Evolutionary conservation across 2,329 filamentous ascomycete species (phyloP).

Genomic region (Paecilomyces sp.): DNA sequence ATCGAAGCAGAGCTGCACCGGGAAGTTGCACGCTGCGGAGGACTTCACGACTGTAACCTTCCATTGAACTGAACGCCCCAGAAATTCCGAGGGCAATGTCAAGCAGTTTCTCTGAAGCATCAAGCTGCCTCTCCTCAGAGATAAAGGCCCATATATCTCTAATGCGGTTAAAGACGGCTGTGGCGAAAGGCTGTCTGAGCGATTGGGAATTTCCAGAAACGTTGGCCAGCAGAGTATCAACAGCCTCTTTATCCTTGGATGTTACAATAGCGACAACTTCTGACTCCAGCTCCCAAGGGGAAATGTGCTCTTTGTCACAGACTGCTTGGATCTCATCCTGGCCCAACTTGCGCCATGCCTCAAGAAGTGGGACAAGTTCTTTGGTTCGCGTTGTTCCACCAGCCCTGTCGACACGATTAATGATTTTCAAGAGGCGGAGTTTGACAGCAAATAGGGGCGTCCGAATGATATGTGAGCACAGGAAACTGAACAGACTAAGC

Average conservation of each 20-base stretch:
- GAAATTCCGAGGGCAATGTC: slow-evolving; percentile 30
- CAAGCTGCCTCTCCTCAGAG: slow-evolving; percentile 27
- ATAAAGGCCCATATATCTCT: slow-evolving; percentile 60
- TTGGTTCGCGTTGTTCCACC: slow-evolving; percentile 67
- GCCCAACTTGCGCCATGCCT: slow-evolving; percentile 57
- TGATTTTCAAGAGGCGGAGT: slow-evolving; percentile 59
- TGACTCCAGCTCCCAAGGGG: slow-evolving; percentile 43
- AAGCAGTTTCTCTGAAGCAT: slow-evolving; percentile 31
- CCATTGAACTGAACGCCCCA: slow-evolving; percentile 16
- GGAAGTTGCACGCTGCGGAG: slow-evolving; percentile 67
- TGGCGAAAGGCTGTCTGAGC: slow-evolving; percentile 51
- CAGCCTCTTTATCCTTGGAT: slow-evolving; percentile 51
- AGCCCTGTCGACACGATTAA: slow-evolving; percentile 66
- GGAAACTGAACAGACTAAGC: slow-evolving; percentile 59
- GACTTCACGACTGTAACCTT: slow-evolving; percentile 50
- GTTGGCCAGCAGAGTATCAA: slow-evolving; percentile 47
- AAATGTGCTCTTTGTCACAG: slow-evolving; percentile 44
- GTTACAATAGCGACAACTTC: slow-evolving; percentile 48
- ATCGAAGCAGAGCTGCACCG: slow-evolving; percentile 62
- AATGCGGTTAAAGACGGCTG: slow-evolving; percentile 62
- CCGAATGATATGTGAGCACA: slow-evolving; percentile 63
- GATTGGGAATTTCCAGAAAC: slow-evolving; percentile 37
- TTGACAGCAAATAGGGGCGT: slow-evolving; percentile 67
- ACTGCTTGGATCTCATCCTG: slow-evolving; percentile 44
- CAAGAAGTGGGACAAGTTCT: slow-evolving; percentile 67